Percentiles rank a stretch among this genome's conserved stretches.
Evolutionary conservation across 768 basidiomycete species (phyloP).

Genomic region (Boletus tylopilopsis): DNA sequence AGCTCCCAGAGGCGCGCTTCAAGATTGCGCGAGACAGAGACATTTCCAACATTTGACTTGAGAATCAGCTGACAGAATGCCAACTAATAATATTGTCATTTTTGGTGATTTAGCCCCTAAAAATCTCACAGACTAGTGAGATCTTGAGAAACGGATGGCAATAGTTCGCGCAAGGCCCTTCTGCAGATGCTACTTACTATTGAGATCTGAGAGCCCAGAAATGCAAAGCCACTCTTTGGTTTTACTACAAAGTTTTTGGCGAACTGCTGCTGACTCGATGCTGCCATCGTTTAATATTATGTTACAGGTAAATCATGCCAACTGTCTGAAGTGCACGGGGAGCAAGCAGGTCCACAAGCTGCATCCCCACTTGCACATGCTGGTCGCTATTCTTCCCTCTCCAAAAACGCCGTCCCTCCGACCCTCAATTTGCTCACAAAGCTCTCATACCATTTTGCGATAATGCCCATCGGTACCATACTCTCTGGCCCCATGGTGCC

Average conservation of each 20-base stretch:
- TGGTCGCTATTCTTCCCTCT: constrained; percentile 27
- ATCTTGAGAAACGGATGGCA: too few relatives aligned
- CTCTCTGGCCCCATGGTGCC: constrained; percentile 46
- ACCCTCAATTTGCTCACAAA: constrained; percentile 57
- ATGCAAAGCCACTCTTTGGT: too few relatives aligned
- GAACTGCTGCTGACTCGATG: too few relatives aligned
- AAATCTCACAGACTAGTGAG: too few relatives aligned
- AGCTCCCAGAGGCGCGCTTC: neutral
- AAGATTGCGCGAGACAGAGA: constrained; percentile 2
- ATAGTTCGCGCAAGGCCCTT: too few relatives aligned
- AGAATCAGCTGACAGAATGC: neutral
- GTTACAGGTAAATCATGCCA: too few relatives aligned
- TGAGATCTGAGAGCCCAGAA: too few relatives aligned
- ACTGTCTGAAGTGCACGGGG: neutral
- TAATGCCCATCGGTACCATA: constrained; percentile 56
- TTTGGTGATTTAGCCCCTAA: constrained; percentile 8
- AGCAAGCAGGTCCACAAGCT: neutral
- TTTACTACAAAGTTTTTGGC: too few relatives aligned
- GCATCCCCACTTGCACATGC: neutral
- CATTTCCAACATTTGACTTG: constrained; percentile 3
- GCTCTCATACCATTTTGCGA: constrained; percentile 70
- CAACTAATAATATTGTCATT: neutral
- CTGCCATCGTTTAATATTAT: too few relatives aligned
- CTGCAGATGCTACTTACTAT: too few relatives aligned
- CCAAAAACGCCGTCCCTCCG: constrained; percentile 61